Conservation (phyloP, 108 stramenopile genomes). For the Schizochytrium sp. region DNA sequence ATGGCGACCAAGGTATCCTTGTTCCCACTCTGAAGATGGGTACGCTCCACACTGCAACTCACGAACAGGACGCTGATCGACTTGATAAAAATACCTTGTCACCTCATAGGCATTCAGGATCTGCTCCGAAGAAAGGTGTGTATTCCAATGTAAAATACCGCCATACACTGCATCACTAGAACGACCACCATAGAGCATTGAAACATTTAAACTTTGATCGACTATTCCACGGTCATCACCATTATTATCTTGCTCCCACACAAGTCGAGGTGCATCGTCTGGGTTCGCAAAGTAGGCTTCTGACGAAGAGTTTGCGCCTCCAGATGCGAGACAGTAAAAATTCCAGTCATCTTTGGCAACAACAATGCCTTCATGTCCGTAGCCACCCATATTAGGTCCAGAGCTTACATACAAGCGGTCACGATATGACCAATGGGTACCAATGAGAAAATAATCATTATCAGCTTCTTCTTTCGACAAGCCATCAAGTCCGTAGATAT, state of each 20-base stretch:
- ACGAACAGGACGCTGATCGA: neutral
- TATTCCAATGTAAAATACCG: conserved; percentile 23
- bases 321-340: conserved; percentile 29
- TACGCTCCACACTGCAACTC: conserved; percentile 52
- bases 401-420: conserved; percentile 17
- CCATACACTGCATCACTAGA: conserved; percentile 13
- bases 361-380: neutral
- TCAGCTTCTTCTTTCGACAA: neutral
- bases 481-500: conserved; percentile 51
- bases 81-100: conserved; percentile 39
- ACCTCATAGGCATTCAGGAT: conserved; percentile 44
- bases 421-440: conserved; percentile 33
- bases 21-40: conserved; percentile 37
- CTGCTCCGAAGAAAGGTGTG: neutral
- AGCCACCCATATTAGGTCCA: neutral
- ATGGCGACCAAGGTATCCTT: conserved; percentile 17
- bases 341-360: neutral
- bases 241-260: conserved; percentile 11
- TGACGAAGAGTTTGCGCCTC: neutral
- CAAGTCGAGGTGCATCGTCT: neutral
- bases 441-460: conserved; percentile 46
- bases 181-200: neutral
- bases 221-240: conserved; percentile 2
- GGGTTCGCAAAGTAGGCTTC: conserved; percentile 49
- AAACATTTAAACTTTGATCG: neutral